Percentiles rank a stretch among this genome's conserved stretches.
phyloP scores from a whole-genome alignment of 2,329 filamentous ascomycete species.

The Cercospora nicotianae region DNA sequence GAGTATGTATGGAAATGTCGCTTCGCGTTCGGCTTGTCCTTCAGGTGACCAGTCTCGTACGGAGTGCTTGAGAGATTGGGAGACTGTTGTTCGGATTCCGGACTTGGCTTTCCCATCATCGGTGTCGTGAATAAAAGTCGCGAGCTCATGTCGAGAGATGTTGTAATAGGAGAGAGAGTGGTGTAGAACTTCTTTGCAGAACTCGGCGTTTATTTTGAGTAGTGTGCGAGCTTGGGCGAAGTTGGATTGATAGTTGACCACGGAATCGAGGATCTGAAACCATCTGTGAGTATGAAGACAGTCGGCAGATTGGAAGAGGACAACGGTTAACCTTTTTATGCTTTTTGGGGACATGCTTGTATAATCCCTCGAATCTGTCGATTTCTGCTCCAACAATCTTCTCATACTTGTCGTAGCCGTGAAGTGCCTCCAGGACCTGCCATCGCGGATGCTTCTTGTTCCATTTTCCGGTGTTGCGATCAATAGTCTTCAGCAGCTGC shows the following conservation, averaged over 20 bases:
- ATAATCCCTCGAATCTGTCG: conserved; percentile 21
- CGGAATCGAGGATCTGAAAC: conserved; percentile 21
- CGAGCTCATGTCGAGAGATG: conserved; percentile 20
- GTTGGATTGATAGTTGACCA: conserved; percentile 21
- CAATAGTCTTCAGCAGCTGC: conserved; percentile 16
- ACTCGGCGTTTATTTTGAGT: conserved; percentile 77
- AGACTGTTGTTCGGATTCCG: conserved; percentile 31
- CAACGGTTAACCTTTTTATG: conserved; percentile 18
- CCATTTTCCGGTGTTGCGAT: conserved; percentile 19
- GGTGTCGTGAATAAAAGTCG: conserved; percentile 19
- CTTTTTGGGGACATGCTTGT: conserved; percentile 21
- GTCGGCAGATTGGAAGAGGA: neutral
- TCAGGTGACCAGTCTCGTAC: conserved; percentile 88
- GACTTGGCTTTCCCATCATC: conserved; percentile 59
- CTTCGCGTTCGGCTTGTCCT: conserved; percentile 69
- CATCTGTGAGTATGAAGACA: neutral
- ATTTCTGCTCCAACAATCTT: conserved; percentile 22
- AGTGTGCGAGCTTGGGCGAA: conserved; percentile 51
- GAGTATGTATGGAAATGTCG: conserved; percentile 66
- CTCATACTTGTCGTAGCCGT: conserved; percentile 61
- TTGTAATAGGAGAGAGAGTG: conserved; percentile 47
- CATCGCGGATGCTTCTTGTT: conserved; percentile 61
- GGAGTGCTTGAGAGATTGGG: conserved; percentile 85
- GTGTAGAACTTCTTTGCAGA: conserved; percentile 71
- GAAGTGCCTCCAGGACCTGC: conserved; percentile 73